Base-by-base conservation (phyloP, 805 yeast genomes). In the Yarrowia keelungensis region DNA sequence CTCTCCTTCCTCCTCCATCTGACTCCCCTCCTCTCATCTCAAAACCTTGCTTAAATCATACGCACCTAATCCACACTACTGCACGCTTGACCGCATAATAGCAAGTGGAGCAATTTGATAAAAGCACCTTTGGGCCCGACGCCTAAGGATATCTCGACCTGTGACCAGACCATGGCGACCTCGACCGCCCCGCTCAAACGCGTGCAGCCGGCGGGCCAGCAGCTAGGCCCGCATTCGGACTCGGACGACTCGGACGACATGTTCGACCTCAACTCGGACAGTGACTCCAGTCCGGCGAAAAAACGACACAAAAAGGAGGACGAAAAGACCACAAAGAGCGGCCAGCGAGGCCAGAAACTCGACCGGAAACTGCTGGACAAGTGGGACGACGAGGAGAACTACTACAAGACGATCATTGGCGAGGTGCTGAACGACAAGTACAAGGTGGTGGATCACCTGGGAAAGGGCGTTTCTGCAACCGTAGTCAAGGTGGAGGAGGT, bases 331-430 rank as follows among this genome's bases (percentile, higher is more conserved):
- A 5, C 32, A 5, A 26, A 5, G 7, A 5, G 32, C 32, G 26
- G 35, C 11, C 39, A 19, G 5, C 32, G 15, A 14, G 71, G 69
- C 42, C 53, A 51, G 46, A 53, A 70, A 49, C 71, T 72, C 50
- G 73, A 73, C 51, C 70, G 72, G 22, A 71, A 70, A 38, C 70
- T 75, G 65, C 73, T 71, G 32, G 79, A 75, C 50, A 75, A 74
- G 64, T 77, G 77, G 76, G 80, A 78, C 56, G 80, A 77, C 67
- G 71, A 68, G 3, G 80, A 77, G 15, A 79, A 79, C 2, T 77
- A 77, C 68, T 77, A 77, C 62, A 69, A 76, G 14, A 69, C 74
- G 42, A 75, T 78, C 35, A 59, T 76, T 22, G 78, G 79, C 16
- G 80, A 77, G 69, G 69, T 76, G n/a, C 46, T 77, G n/a, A 71